Base-by-base conservation (phyloP, 1,139 yeast genomes). In the Suhomyces guaymorum region DNA sequence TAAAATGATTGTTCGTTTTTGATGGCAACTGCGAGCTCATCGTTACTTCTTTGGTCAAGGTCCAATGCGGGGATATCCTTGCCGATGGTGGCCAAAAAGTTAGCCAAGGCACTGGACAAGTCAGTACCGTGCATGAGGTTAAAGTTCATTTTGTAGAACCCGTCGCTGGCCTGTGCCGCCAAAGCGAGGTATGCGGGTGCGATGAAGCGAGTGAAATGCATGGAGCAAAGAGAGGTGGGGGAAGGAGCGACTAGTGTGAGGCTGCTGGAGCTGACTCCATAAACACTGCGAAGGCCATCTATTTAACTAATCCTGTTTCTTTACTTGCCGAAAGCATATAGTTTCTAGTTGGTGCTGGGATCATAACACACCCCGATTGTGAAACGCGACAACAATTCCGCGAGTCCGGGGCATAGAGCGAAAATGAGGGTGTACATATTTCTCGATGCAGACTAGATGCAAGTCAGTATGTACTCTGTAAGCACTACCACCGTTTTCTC, bases 1-100 rank as follows among this genome's bases (percentile, higher is more conserved):
- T 73, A 74, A 44, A 39, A 49, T 33, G 41, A 48, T 42, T 42
- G 39, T 37, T 54, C 32, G 30, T 47, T 38, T 15, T 30, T 24
- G 25, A 46, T 34, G 15, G 26, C 27, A 10, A 46, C 32, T 19
- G 30, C 25, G 26, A 27, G 25, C 7, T 12, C 25, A 5, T 18
- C 26, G n/a, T 11, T 21, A 16, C n/a, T 15, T 9, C 24, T 22
- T 20, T 26, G 14, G 8, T 21, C n/a, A 5, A 26, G 15, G 9
- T 26, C 24, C 6, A 15, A 25, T 10, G 9, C 16, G 6, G 40
- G 32, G 20, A 30, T 16, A 13, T 15, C 12, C 7, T 30, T 15
- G 13, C 33, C 28, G 6, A 31, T 16, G 11, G 30, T 22, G 10
- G 44, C 40, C 11, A 51, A 26, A 35, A 51, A 49, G 28, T 46